These are phyloP conservation scores for Silene conica DNA, from an alignment of 148 eudicot species.

Conservation along the genomic window DNA sequence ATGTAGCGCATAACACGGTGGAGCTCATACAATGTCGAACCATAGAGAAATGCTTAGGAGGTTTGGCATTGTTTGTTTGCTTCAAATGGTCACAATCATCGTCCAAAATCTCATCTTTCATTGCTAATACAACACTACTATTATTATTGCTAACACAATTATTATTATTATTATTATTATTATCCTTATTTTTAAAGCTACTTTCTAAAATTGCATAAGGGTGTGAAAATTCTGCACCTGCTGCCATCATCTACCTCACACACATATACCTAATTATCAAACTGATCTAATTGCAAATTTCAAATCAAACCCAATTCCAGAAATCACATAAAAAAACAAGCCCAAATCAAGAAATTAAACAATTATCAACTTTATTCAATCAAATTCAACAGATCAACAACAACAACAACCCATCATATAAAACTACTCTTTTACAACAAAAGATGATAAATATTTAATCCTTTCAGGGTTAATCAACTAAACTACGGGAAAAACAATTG, in stretches of 20 bases:
- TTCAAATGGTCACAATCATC: constrained; percentile 38
- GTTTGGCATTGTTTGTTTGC: constrained; percentile 45
- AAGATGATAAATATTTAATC: neutral
- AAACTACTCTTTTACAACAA: neutral
- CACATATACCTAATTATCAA: neutral
- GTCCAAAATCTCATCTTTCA: constrained; percentile 38
- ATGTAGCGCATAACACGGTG: constrained; percentile 24
- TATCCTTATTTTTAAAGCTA: constrained; percentile 27
- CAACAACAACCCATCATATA: neutral
- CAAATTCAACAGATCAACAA: constrained; percentile 7
- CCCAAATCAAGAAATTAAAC: neutral
- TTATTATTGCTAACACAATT: constrained; percentile 14
- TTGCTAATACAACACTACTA: constrained; percentile 27
- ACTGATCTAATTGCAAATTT: neutral
- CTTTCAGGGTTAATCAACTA: neutral
- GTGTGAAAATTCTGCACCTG: constrained; percentile 64
- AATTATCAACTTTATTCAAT: constrained; percentile 6
- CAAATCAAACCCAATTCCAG: constrained; percentile 10
- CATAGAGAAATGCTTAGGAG: constrained; percentile 57
- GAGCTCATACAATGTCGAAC: constrained; percentile 56
- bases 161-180: constrained; percentile 24
- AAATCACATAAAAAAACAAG: neutral
- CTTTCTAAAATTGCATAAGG: constrained; percentile 42
- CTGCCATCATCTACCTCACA: constrained; percentile 43
- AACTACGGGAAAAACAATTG: neutral